Base-by-base conservation (phyloP, 2,329 filamentous ascomycete genomes). In the Neonectria ditissima region DNA sequence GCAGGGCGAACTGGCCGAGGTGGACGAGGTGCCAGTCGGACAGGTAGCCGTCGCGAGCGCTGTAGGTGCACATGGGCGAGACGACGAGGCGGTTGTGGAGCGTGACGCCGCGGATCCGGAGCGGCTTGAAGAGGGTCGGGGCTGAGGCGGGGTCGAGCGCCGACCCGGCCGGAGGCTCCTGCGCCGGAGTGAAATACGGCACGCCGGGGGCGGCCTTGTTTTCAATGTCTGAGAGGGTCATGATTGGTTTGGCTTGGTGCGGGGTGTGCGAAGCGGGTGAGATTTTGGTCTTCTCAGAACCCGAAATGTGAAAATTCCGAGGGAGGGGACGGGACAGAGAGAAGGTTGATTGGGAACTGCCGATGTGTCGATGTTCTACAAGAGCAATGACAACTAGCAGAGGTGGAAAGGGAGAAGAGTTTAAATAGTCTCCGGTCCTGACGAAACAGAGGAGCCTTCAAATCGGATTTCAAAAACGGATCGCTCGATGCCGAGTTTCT, bases 1-100 rank as follows among this genome's bases (percentile, higher is more conserved):
- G 88, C 62, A 91, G 84, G 22, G 92, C 86, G 70, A 94, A 94
- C 65, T 92, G 90, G 60, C 93, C 92, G 26, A 95, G 83, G 74
- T 97, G 94, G 16, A 93, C 89, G 53, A 95, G 82, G 77, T 97
- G 93, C 86, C 89, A 97, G 75, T 91, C 86, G 2, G 91, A 94
- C 67, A 91, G 82, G 78, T 95, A 91, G 41, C 94, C 86, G 66
- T 87, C 78, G 50, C 83, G 73, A 65, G 85, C 83, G 26, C 82
- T 85, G 78, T 87, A 88, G 69, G 82, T 85, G 78, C 87, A 90
- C 86, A 90, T 89, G 60, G 88, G 87, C 55, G 84, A 82, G 52
- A 88, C 85, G 54, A 80, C 82, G 73, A 89, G 81, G 60, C 87
- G 86, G 78, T 89, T 89, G 64, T 80, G 79, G 24, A 89, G 78